Evolutionary conservation across 1,139 yeast genomes (phyloP).

Genomic region (Sugiyamaella sp.): DNA sequence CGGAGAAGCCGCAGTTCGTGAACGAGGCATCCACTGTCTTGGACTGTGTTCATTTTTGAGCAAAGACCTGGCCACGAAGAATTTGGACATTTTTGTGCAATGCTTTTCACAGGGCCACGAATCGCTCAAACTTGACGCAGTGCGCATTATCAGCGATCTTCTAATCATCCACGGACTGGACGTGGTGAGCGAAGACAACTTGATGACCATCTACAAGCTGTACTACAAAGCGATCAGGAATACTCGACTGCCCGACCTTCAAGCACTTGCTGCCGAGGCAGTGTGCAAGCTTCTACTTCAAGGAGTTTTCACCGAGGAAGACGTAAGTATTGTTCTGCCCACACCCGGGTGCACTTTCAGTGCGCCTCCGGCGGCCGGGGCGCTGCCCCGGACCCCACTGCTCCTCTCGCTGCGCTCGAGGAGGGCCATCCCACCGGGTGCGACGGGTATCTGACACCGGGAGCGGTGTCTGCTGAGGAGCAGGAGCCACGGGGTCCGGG

Average conservation of each 20-base stretch:
- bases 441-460: too few species aligned
- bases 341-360: too few species aligned
- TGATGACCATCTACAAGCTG: constrained; percentile 62
- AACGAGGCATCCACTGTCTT: constrained; percentile 71
- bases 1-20: constrained; percentile 61
- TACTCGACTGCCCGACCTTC: constrained; percentile 63
- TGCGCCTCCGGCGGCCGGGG: too few species aligned
- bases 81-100: constrained; percentile 57
- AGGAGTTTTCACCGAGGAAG: constrained; percentile 71
- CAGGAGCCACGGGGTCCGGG: too few species aligned
- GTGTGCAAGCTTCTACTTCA: constrained; percentile 80
- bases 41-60: constrained; percentile 82
- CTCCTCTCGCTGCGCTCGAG: not conserved
- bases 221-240: constrained; percentile 63
- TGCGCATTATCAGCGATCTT: constrained; percentile 76
- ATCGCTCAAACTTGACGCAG: constrained; percentile 60
- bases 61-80: constrained; percentile 59
- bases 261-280: constrained; percentile 84
- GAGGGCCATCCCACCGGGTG: too few species aligned
- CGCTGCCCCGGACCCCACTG: too few species aligned
- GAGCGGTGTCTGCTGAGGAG: too few species aligned
- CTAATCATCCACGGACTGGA: constrained; percentile 74
- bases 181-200: constrained; percentile 65
- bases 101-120: constrained; percentile 67
- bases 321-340: constrained; percentile 33